phyloP scores from a whole-genome alignment of 2,329 filamentous ascomycete genomes.

The Huntiella bhutanensis region DNA sequence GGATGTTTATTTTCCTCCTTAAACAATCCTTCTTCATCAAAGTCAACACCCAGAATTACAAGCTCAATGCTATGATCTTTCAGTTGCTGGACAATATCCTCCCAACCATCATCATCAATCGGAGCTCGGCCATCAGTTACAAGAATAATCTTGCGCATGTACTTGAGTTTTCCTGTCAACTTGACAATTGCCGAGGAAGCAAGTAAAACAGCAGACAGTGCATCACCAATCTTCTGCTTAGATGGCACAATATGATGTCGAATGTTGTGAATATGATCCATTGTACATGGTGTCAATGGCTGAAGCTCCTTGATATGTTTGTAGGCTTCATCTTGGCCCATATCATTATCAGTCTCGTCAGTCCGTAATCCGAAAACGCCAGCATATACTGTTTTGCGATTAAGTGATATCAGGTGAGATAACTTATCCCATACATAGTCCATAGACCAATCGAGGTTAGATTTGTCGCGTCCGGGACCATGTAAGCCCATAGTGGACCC shows the following conservation, averaged over 20 bases:
- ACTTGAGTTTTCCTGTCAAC: conserved; percentile 68
- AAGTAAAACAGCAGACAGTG: conserved; percentile 70
- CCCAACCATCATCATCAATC: conserved; percentile 45
- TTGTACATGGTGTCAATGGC: conserved; percentile 36
- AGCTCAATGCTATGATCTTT: conserved; percentile 62
- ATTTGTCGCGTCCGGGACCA: conserved; percentile 51
- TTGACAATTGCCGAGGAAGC: conserved; percentile 71
- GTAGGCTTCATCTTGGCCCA: conserved; percentile 54
- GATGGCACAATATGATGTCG: conserved; percentile 47
- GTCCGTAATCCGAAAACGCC: conserved; percentile 73
- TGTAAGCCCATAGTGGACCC: conserved; percentile 65
- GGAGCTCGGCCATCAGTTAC: conserved; percentile 62
- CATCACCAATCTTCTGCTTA: conserved; percentile 52
- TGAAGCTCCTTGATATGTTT: conserved; percentile 68
- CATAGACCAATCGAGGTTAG: conserved; percentile 77
- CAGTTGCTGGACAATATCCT: conserved; percentile 53
- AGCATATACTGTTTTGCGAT: conserved; percentile 48
- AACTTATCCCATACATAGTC: conserved; percentile 88
- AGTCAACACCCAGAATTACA: conserved; percentile 74
- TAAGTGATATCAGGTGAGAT: conserved; percentile 47
- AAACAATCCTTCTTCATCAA: conserved; percentile 70
- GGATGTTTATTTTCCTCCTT: conserved; percentile 74
- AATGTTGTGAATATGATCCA: conserved; percentile 51
- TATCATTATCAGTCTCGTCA: conserved; percentile 51
- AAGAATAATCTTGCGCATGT: conserved; percentile 60